Conservation (phyloP, 1,284 basidiomycete species). For the Anthracocystis setariae region DNA sequence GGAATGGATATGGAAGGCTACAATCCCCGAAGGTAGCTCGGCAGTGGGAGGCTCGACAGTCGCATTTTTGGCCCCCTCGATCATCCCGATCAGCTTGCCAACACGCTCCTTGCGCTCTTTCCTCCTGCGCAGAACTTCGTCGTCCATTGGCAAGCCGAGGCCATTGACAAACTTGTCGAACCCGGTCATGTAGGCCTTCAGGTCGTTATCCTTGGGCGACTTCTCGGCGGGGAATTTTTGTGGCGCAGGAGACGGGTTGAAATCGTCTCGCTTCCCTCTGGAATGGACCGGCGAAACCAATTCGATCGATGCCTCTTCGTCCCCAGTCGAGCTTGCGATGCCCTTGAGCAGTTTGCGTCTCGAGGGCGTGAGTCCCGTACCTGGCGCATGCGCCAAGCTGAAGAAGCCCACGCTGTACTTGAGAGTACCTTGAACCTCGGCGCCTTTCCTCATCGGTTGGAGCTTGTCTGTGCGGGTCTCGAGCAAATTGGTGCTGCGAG, state of each 20-base stretch:
- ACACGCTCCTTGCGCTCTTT: constrained; percentile 54
- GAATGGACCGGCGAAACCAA: constrained; percentile 31
- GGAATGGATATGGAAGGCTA: constrained; percentile 62
- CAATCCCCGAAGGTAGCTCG: constrained; percentile 51
- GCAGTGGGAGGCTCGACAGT: constrained; percentile 43
- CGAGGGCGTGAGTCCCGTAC: constrained; percentile 33
- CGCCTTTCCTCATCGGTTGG: constrained; percentile 52
- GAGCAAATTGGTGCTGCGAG: constrained; percentile 40
- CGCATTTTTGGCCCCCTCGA: constrained; percentile 53
- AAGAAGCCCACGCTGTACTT: constrained; percentile 62
- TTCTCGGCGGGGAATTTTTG: background rate
- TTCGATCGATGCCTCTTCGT: constrained; percentile 23
- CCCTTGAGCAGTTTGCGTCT: constrained; percentile 42
- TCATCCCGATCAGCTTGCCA: constrained; percentile 44
- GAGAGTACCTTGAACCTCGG: constrained; percentile 47
- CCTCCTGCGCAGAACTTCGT: constrained; percentile 42
- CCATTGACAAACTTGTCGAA: constrained; percentile 58
- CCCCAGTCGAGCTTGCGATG: constrained; percentile 19
- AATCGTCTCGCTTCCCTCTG: constrained; percentile 16
- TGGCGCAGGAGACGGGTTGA: constrained; percentile 25
- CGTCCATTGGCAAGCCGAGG: constrained; percentile 57
- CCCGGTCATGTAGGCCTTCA: constrained; percentile 46
- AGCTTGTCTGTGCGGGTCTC: constrained; percentile 53
- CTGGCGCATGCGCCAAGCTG: constrained; percentile 45
- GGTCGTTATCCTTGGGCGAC: constrained; percentile 5